These are phyloP conservation scores for Deakozyma indianensis DNA, from an alignment of 805 yeast genomes.

Conservation along the genomic window DNA sequence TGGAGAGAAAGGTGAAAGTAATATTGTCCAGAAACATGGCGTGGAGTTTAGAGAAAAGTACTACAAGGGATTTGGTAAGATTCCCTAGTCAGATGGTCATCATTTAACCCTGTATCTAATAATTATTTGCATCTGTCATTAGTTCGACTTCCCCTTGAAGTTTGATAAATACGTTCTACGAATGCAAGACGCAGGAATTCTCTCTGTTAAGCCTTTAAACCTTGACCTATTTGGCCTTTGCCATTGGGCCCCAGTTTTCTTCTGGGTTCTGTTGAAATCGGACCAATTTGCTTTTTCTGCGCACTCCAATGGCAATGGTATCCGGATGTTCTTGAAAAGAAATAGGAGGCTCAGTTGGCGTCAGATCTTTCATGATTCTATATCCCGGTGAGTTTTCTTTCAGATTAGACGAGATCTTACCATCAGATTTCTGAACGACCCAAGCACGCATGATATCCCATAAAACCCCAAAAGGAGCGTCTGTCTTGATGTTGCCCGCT, in stretches of 20 bases:
- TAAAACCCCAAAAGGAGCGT: slow-evolving; percentile 72
- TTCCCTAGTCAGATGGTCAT: neutral
- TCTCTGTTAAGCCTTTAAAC: slow-evolving; percentile 1
- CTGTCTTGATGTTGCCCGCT: slow-evolving; percentile 73
- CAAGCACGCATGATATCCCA: slow-evolving; percentile 63
- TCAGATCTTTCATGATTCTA: slow-evolving; percentile 15
- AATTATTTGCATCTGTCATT: neutral
- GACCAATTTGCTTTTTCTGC: slow-evolving; percentile 67
- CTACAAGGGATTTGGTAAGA: slow-evolving; percentile 41
- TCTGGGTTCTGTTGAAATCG: slow-evolving; percentile 88
- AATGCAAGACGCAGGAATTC: no score
- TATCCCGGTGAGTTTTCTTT: slow-evolving; percentile 21
- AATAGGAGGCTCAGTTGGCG: slow-evolving; percentile 15
- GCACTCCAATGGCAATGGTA: slow-evolving; percentile 40
- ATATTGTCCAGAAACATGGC: slow-evolving; percentile 34
- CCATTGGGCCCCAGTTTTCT: slow-evolving; percentile 94
- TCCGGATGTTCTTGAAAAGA: slow-evolving; percentile 47
- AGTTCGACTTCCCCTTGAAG: no score
- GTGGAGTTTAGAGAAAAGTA: slow-evolving; percentile 67
- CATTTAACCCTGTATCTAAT: no score
- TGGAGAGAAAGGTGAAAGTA: slow-evolving; percentile 26
- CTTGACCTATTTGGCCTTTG: slow-evolving; percentile 27
- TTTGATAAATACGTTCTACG: no score
- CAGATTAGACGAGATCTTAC: slow-evolving; percentile 18
- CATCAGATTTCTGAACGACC: slow-evolving; percentile 28